A percentile compares a stretch with the other conserved stretches of the same genome.
Evolutionary conservation across 2,329 filamentous ascomycete species (phyloP).

Genomic region (Dactylonectria estremocensis): DNA sequence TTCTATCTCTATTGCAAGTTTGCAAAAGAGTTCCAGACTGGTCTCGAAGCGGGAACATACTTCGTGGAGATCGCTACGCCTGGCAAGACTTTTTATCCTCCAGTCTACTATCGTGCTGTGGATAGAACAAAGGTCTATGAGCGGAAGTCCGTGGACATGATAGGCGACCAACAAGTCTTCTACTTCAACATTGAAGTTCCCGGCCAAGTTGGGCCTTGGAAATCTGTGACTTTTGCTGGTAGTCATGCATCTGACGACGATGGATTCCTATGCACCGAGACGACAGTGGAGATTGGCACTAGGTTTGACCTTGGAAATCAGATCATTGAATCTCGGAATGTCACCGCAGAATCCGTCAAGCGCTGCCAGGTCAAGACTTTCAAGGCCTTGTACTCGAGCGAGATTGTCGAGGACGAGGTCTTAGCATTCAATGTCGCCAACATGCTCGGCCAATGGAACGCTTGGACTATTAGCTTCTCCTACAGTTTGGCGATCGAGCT

Average conservation of each 20-base stretch:
- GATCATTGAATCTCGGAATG: constrained; percentile 5
- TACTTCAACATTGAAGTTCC: constrained; percentile 27
- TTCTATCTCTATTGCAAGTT: constrained; percentile 31
- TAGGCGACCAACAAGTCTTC: constrained; percentile 7
- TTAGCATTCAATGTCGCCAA: constrained; percentile 10
- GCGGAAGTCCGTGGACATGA: background rate
- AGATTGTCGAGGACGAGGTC: constrained; percentile 4
- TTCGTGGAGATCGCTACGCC: constrained; percentile 16
- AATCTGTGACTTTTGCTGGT: constrained; percentile 14
- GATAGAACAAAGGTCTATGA: constrained; percentile 19
- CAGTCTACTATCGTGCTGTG: constrained; percentile 5
- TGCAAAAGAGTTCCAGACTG: background rate
- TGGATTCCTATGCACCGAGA: constrained; percentile 10
- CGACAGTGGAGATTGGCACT: constrained; percentile 5
- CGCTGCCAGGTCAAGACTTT: constrained; percentile 15
- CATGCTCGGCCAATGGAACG: background rate
- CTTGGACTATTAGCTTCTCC: background rate
- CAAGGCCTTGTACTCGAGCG: background rate
- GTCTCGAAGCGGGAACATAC: constrained; percentile 14
- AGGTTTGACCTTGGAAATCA: constrained; percentile 11
- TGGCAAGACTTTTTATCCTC: constrained; percentile 3
- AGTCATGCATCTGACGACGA: constrained; percentile 16
- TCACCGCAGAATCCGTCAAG: constrained; percentile 6
- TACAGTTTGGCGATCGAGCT: constrained; percentile 1
- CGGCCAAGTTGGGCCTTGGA: constrained; percentile 26